Conservation (phyloP, 2,329 filamentous ascomycete genomes). For the Aaosphaeria arxii region DNA sequence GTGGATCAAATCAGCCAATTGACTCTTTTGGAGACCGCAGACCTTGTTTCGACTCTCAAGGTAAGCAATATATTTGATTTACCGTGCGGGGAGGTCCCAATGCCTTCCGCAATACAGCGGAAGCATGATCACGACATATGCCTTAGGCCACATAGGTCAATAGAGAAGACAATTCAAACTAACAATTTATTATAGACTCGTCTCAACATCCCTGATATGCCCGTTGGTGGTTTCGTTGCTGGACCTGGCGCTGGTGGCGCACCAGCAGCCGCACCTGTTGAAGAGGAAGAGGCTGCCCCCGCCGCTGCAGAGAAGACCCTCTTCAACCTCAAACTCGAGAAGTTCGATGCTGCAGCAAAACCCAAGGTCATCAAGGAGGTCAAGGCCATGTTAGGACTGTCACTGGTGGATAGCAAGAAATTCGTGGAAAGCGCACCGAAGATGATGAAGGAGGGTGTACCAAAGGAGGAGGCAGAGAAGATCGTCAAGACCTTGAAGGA, state of each 20-base stretch:
- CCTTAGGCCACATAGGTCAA: no score
- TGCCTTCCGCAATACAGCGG: no score
- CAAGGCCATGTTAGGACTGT: constrained; percentile 91
- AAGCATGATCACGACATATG: no score
- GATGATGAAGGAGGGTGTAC: constrained; percentile 97
- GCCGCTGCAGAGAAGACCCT: constrained; percentile 91
- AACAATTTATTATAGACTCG: constrained; percentile 62
- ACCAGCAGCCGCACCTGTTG: constrained; percentile 60
- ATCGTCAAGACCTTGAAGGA: constrained; percentile 93
- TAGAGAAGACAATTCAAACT: no score
- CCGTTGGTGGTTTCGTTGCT: constrained; percentile 84
- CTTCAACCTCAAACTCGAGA: constrained; percentile 92
- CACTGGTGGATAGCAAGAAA: constrained; percentile 99
- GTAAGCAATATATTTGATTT: constrained; percentile 48
- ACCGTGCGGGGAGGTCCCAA: background rate
- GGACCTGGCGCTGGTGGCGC: constrained; percentile 57
- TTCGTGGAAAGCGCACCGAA: constrained; percentile 98
- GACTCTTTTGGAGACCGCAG: constrained; percentile 94
- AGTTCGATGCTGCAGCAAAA: constrained; percentile 84
- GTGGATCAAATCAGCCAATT: constrained; percentile 99
- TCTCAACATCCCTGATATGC: constrained; percentile 97
- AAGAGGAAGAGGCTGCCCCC: constrained; percentile 85
- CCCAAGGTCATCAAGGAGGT: constrained; percentile 99
- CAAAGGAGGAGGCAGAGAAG: constrained; percentile 99
- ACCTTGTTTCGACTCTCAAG: constrained; percentile 93